These are phyloP conservation scores for Mycena vulgaris DNA, from an alignment of 768 basidiomycete species.

Conservation along the genomic window DNA sequence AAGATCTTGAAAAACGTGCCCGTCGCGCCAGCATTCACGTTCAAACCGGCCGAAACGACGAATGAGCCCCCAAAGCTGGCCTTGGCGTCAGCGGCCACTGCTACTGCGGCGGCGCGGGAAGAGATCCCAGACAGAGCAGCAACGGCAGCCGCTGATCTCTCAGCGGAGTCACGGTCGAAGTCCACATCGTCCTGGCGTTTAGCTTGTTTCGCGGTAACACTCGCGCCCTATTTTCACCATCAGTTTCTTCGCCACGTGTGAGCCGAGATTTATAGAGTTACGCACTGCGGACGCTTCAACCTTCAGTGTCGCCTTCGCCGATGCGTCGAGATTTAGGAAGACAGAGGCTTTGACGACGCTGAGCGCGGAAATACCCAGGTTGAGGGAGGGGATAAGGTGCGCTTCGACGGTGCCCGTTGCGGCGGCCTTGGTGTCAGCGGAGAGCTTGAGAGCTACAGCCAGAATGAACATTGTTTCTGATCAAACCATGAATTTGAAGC, in stretches of 20 bases:
- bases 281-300: background rate
- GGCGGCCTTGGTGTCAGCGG: constrained; percentile 47
- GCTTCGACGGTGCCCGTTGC: constrained; percentile 48
- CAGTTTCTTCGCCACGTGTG: too few relatives aligned
- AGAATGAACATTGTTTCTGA: background rate
- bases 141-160: background rate
- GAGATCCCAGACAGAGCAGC: background rate
- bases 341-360: constrained; percentile 8
- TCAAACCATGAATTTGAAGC: background rate
- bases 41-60: constrained; percentile 8
- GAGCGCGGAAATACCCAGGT: constrained; percentile 47
- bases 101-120: too few relatives aligned
- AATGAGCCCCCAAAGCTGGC: too few relatives aligned
- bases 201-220: too few relatives aligned
- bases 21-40: constrained; percentile 28
- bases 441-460: constrained; percentile 46
- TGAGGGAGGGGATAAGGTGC: constrained; percentile 54
- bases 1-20: constrained; percentile 30
- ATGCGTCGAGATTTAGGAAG: constrained; percentile 5
- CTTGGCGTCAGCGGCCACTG: background rate
- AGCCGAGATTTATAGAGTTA: too few relatives aligned
- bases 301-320: constrained; percentile 10
- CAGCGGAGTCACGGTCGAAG: too few relatives aligned
- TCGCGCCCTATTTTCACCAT: too few relatives aligned
- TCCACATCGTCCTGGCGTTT: too few relatives aligned